Percentiles rank a stretch among this genome's conserved stretches.
These are phyloP conservation scores for Morella rubra DNA, from an alignment of 306 rosid species.

Conservation along the genomic window DNA sequence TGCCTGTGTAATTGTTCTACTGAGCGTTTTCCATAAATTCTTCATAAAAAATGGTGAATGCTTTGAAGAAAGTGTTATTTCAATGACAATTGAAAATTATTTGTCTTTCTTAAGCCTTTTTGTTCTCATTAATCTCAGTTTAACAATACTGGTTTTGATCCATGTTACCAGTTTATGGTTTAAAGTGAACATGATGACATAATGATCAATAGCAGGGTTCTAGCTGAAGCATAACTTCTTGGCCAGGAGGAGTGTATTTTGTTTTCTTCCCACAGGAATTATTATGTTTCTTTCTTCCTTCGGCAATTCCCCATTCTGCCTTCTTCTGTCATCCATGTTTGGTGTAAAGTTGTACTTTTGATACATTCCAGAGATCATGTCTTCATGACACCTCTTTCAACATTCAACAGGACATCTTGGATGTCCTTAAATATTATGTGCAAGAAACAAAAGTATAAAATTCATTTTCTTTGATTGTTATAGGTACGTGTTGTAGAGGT, in stretches of 20 bases:
- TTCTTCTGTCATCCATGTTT: not conserved
- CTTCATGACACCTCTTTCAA: not conserved
- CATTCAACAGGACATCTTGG: not conserved
- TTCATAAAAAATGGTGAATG: conserved; percentile 3
- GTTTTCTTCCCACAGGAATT: not conserved
- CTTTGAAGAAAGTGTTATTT: no score
- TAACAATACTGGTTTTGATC: not conserved
- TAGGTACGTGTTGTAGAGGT: conserved; percentile 98
- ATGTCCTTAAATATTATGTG: not conserved
- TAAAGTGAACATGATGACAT: not conserved
- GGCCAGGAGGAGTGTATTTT: not conserved
- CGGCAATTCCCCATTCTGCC: not conserved
- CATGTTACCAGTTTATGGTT: not conserved
- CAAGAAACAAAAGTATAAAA: conserved; percentile 1
- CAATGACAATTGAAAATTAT: no score
- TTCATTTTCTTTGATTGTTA: conserved; percentile 27
- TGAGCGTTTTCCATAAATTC: conserved; percentile 18
- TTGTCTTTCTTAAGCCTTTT: not conserved
- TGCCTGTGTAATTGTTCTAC: conserved; percentile 16
- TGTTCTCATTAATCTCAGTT: not conserved
- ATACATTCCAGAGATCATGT: not conserved
- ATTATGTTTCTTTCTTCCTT: not conserved
- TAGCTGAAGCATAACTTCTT: not conserved
- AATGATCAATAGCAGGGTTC: not conserved
- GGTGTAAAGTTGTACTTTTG: not conserved